Percentiles rank a stretch among this genome's conserved stretches.
phyloP scores from a whole-genome alignment of 345 rosid species.

The Conringia planisiliqua region DNA sequence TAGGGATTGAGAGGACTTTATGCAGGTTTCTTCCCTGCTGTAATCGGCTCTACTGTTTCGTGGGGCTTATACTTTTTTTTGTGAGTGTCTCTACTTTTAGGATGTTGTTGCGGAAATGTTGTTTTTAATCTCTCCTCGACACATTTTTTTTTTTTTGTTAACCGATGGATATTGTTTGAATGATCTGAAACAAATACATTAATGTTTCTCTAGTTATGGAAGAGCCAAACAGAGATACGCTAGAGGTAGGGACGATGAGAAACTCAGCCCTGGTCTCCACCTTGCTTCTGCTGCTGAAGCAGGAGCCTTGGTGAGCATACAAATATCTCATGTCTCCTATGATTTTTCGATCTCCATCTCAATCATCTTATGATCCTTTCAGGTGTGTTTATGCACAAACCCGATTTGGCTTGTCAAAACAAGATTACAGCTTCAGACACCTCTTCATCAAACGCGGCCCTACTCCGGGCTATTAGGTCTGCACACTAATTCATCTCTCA shows the following conservation, averaged over 20 bases:
- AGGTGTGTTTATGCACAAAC: conserved; percentile 91
- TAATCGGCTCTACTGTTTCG: conserved; percentile 77
- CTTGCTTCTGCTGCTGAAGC: conserved; percentile 98
- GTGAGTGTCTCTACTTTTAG: conserved; percentile 38
- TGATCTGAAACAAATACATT: not conserved
- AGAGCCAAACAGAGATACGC: conserved; percentile 84
- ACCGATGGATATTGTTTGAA: too few relatives aligned
- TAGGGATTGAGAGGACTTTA: conserved; percentile 89
- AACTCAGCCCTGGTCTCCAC: conserved; percentile 68
- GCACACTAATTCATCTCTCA: conserved; percentile 8
- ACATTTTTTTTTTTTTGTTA: not conserved
- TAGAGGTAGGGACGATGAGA: conserved; percentile 48
- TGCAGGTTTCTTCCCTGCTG: conserved; percentile 86
- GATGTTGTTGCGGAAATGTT: not conserved
- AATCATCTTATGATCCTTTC: conserved; percentile 22
- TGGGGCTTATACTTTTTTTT: conserved; percentile 95
- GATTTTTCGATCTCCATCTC: not conserved
- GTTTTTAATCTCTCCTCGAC: not conserved
- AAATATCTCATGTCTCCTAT: not conserved
- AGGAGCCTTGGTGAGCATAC: conserved; percentile 72
- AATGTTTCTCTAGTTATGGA: conserved; percentile 55
- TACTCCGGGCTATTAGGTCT: conserved; percentile 86
- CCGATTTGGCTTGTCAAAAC: conserved; percentile 96
- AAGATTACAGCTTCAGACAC: conserved; percentile 90
- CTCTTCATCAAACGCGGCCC: conserved; percentile 66